A percentile compares a stretch with the other conserved stretches of the same genome.
Conservation (phyloP, 352 stramenopile genomes). For the Pseudoperonospora humuli region DNA sequence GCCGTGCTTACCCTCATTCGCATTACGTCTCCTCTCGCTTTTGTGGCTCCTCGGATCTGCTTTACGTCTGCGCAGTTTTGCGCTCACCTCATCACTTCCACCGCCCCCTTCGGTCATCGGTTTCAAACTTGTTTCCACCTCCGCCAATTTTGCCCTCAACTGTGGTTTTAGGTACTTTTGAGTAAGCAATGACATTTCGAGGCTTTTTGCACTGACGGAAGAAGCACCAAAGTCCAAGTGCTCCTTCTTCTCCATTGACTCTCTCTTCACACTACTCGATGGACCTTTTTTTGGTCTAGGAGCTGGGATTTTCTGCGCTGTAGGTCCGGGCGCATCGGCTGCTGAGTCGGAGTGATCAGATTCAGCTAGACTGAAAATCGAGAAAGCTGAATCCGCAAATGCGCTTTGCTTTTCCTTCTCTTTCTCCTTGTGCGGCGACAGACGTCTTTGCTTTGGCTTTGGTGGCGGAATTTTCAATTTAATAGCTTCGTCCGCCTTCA, state of each 20-base stretch:
- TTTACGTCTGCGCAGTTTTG: slow-evolving; percentile 14
- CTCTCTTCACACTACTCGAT: slow-evolving; percentile 4
- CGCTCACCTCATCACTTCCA: slow-evolving; percentile 14
- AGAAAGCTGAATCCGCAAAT: slow-evolving; percentile 29
- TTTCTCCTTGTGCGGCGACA: slow-evolving; percentile 9
- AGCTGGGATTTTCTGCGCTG: slow-evolving; percentile 6
- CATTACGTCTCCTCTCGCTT: slow-evolving; percentile 9
- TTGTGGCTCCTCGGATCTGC: slow-evolving; percentile 4
- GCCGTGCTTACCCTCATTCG: slow-evolving; percentile 6
- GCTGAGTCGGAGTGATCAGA: slow-evolving; percentile 39
- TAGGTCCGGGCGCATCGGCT: slow-evolving; percentile 8
- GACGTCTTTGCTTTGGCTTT: slow-evolving; percentile 12
- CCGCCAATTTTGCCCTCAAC: slow-evolving; percentile 14
- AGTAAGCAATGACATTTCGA: slow-evolving; percentile 31
- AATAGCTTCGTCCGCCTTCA: slow-evolving; percentile 14
- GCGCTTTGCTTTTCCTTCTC: slow-evolving; percentile 15
- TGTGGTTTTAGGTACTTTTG: slow-evolving; percentile 29
- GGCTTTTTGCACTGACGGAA: slow-evolving; percentile 23
- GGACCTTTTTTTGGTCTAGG: slow-evolving; percentile 1
- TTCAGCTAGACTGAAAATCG: slow-evolving; percentile 35
- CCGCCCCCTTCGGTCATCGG: slow-evolving; percentile 24
- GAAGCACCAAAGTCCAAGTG: slow-evolving; percentile 35
- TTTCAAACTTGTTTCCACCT: slow-evolving; percentile 18
- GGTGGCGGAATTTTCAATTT: slow-evolving; percentile 6
- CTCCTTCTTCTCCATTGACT: slow-evolving; percentile 28